Conservation (phyloP, 305 asterid genomes). For the Withania somnifera region DNA sequence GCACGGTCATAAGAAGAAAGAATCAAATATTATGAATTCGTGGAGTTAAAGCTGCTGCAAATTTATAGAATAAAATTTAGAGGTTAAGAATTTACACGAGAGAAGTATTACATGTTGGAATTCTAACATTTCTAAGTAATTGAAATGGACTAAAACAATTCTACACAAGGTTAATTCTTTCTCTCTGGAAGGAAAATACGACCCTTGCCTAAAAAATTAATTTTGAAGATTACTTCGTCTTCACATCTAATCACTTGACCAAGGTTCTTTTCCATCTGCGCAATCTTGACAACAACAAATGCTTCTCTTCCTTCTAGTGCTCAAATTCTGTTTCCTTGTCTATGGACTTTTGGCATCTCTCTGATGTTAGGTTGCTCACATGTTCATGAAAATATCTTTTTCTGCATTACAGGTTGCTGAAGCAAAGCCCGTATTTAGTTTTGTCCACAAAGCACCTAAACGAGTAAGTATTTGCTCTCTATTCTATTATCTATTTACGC, state of each 20-base stretch:
- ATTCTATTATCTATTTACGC: not conserved
- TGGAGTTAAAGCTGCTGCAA: not conserved
- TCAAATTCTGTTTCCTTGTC: not conserved
- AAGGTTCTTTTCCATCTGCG: not conserved
- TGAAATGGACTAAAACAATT: not conserved
- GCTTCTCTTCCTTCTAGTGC: not conserved
- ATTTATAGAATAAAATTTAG: not conserved
- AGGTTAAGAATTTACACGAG: not conserved
- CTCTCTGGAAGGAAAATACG: not conserved
- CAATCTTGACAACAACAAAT: not conserved
- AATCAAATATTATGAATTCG: not conserved
- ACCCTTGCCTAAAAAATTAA: not conserved
- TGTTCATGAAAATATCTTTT: constrained; percentile 1
- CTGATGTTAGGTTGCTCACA: not conserved
- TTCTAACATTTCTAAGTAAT: not conserved
- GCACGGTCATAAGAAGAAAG: too few species aligned
- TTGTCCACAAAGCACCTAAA: constrained; percentile 70
- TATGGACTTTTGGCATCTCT: not conserved
- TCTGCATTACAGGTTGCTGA: constrained; percentile 51
- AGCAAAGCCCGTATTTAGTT: constrained; percentile 47
- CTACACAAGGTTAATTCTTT: not conserved
- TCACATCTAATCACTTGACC: not conserved
- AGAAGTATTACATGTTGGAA: not conserved
- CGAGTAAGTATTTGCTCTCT: constrained; percentile 35
- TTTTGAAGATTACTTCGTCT: not conserved